A percentile compares a stretch with the other conserved stretches of the same genome.
phyloP scores from a whole-genome alignment of 345 rosid species.

The Nasturtium officinale region DNA sequence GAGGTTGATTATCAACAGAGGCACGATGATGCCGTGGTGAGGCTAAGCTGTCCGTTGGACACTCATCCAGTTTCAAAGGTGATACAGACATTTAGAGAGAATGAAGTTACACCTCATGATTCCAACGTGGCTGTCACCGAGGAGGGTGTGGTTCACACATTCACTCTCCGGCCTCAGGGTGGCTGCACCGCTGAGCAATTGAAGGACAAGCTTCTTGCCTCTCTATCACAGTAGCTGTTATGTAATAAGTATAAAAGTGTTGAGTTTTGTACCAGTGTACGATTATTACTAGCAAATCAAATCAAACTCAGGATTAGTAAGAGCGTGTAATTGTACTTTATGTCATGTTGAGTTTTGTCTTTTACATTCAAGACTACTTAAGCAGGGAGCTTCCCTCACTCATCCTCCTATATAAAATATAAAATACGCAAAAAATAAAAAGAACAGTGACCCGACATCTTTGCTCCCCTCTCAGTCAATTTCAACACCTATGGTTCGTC shows the following conservation, averaged over 20 bases:
- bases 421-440: neutral
- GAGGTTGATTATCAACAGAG: slow-evolving; percentile 75
- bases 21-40: slow-evolving; percentile 75
- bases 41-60: slow-evolving; percentile 73
- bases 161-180: slow-evolving; percentile 62
- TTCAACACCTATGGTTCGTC: slow-evolving; percentile 9
- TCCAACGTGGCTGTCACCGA: slow-evolving; percentile 65
- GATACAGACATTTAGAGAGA: slow-evolving; percentile 64
- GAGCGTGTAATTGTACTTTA: slow-evolving; percentile 19
- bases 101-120: slow-evolving; percentile 63
- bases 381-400: slow-evolving; percentile 2
- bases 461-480: slow-evolving; percentile 15
- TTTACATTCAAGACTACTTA: slow-evolving; percentile 13
- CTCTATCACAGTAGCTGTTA: slow-evolving; percentile 52
- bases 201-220: slow-evolving; percentile 75
- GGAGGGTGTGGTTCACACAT: slow-evolving; percentile 72
- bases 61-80: slow-evolving; percentile 72
- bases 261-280: slow-evolving; percentile 18
- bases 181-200: slow-evolving; percentile 75
- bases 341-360: slow-evolving; percentile 22
- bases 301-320: neutral
- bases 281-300: neutral
- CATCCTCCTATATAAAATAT: neutral
- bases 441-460: neutral
- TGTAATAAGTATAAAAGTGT: slow-evolving; percentile 9